Evolutionary conservation across 1,284 basidiomycete genomes (phyloP).

Genomic region (Sporisorium iseilematis-ciliati): DNA sequence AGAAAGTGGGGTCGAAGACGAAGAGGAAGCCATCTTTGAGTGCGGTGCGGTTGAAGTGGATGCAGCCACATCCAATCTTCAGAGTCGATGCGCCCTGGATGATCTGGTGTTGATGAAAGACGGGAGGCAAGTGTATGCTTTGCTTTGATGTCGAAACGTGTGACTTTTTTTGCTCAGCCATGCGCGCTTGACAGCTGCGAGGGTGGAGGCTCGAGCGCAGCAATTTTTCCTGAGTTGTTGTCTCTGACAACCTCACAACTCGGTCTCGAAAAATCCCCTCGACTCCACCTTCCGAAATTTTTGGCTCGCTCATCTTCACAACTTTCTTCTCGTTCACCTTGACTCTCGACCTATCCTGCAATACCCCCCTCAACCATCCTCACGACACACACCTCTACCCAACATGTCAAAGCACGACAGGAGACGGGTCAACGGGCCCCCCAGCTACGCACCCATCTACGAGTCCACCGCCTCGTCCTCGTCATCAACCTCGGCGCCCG

Average conservation of each 20-base stretch:
- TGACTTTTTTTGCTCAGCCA: slow-evolving; percentile 4
- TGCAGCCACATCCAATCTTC: slow-evolving; percentile 14
- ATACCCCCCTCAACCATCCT: not conserved
- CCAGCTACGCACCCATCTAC: slow-evolving; percentile 33
- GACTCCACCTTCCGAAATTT: slow-evolving; percentile 24
- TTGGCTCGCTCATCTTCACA: slow-evolving; percentile 8
- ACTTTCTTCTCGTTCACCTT: not conserved
- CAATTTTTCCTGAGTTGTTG: not conserved
- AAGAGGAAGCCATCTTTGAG: not conserved
- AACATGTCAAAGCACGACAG: slow-evolving; percentile 47
- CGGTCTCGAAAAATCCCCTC: not conserved
- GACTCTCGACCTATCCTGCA: not conserved
- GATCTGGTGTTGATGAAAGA: not conserved
- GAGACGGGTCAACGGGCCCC: slow-evolving; percentile 45
- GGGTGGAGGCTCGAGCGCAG: slow-evolving; percentile 44
- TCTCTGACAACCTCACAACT: slow-evolving; percentile 2
- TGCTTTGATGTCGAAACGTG: not conserved
- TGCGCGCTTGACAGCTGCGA: not conserved
- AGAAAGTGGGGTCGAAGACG: slow-evolving; percentile 8
- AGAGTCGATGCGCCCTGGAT: not conserved
- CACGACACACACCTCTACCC: not conserved
- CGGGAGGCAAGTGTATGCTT: not conserved
- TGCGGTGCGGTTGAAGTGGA: not conserved
- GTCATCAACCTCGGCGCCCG: slow-evolving; percentile 10
- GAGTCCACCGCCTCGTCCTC: slow-evolving; percentile 10